Evolutionary conservation across 331 rosid genomes (phyloP).

Genomic region (Dryas integrifolia): DNA sequence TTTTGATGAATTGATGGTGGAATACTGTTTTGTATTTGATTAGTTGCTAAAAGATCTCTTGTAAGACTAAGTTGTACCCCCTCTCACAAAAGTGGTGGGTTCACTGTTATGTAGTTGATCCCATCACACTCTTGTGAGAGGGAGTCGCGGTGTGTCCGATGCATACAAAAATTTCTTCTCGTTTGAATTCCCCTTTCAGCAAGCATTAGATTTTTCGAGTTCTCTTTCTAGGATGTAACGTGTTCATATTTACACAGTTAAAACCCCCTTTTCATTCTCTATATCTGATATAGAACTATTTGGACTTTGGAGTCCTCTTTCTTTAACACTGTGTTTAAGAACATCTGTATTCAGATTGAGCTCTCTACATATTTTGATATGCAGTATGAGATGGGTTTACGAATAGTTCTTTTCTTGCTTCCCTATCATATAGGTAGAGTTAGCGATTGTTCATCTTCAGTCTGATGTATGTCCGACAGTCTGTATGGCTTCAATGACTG

Average conservation of each 20-base stretch:
- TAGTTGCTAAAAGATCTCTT: constrained; percentile 1
- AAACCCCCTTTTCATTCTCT: no score
- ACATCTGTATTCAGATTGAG: not conserved
- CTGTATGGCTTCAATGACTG: constrained; percentile 28
- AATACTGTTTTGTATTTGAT: not conserved
- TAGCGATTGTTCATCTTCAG: constrained; percentile 18
- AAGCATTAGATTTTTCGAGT: not conserved
- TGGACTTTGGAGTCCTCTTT: not conserved
- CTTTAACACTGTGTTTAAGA: not conserved
- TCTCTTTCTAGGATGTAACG: no score
- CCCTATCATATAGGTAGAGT: constrained; percentile 24
- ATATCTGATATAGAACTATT: no score
- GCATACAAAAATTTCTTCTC: not conserved
- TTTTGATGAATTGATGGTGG: not conserved
- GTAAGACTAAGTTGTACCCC: not conserved
- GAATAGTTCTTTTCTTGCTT: constrained; percentile 5
- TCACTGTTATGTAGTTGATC: not conserved
- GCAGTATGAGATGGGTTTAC: constrained; percentile 11
- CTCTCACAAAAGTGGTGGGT: not conserved
- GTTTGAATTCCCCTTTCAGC: not conserved
- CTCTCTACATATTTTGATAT: not conserved
- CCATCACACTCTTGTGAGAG: not conserved
- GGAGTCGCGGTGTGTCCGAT: not conserved
- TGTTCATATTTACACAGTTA: no score
- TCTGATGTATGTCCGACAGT: constrained; percentile 6